Percentiles rank a stretch among this genome's conserved stretches.
These are phyloP conservation scores for Mrakia blollopis DNA, from an alignment of 768 basidiomycete species.

Conservation along the genomic window DNA sequence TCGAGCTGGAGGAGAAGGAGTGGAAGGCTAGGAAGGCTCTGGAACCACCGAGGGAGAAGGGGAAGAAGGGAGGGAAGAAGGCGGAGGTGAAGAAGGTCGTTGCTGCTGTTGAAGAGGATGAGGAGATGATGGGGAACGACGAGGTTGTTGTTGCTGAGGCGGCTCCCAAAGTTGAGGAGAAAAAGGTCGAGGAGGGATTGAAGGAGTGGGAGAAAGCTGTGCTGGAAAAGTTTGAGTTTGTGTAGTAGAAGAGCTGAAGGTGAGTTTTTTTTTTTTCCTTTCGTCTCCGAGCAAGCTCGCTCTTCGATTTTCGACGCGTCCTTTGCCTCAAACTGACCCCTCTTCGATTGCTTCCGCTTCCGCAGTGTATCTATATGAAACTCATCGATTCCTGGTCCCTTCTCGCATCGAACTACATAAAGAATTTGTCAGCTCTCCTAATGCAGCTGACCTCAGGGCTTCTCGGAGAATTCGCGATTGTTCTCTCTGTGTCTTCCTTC, in stretches of 20 bases:
- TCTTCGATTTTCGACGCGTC: background rate
- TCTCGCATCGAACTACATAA: too few species aligned
- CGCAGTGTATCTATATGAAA: too few species aligned
- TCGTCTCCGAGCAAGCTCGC: too few species aligned
- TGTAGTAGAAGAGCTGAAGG: background rate
- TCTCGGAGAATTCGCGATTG: too few species aligned
- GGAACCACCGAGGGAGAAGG: slow-evolving; percentile 51
- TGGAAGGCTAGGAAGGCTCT: slow-evolving; percentile 7
- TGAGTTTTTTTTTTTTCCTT: background rate
- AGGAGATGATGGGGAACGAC: slow-evolving; percentile 43
- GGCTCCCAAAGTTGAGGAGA: slow-evolving; percentile 48
- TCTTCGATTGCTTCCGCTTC: too few species aligned
- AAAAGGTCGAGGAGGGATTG: slow-evolving; percentile 8
- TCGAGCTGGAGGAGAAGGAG: slow-evolving; percentile 21
- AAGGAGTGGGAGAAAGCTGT: slow-evolving; percentile 76
- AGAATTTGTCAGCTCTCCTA: too few species aligned
- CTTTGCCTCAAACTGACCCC: background rate
- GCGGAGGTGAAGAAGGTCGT: slow-evolving; percentile 40
- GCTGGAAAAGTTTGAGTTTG: slow-evolving; percentile 49
- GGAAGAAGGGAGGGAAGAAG: slow-evolving; percentile 62
- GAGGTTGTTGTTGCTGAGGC: slow-evolving; percentile 53
- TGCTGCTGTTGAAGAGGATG: slow-evolving; percentile 34
- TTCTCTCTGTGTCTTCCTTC: too few species aligned
- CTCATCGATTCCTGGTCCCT: too few species aligned
- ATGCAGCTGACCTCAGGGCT: too few species aligned